Conservation (phyloP, 345 rosid species). For the Mercurialis annua region DNA sequence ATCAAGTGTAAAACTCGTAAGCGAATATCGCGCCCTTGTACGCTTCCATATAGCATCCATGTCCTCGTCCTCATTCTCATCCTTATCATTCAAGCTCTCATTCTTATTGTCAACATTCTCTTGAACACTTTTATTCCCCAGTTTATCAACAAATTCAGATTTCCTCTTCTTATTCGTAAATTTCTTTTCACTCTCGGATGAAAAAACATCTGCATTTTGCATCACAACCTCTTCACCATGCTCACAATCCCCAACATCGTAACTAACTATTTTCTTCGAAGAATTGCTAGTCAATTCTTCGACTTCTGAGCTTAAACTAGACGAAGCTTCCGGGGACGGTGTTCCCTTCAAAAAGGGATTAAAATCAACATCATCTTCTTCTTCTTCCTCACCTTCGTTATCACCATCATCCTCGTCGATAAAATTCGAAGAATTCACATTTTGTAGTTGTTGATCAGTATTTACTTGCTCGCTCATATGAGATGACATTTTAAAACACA, state of each 20-base stretch:
- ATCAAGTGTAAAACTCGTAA: slow-evolving; percentile 79
- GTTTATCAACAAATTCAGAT: slow-evolving; percentile 18
- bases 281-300: slow-evolving; percentile 47
- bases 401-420: slow-evolving; percentile 8
- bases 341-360: slow-evolving; percentile 73
- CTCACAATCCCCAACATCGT: slow-evolving; percentile 34
- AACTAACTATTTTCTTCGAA: slow-evolving; percentile 6
- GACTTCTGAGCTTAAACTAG: slow-evolving; percentile 80
- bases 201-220: slow-evolving; percentile 16
- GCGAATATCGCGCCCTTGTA: slow-evolving; percentile 86
- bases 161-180: slow-evolving; percentile 21
- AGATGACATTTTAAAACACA: slow-evolving; percentile 22
- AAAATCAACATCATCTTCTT: slow-evolving; percentile 79
- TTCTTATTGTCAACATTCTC: slow-evolving; percentile 19
- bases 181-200: slow-evolving; percentile 26
- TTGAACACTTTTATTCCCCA: slow-evolving; percentile 13
- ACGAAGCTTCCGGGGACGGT: slow-evolving; percentile 75
- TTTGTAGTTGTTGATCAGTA: slow-evolving; percentile 24
- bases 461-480: slow-evolving; percentile 19
- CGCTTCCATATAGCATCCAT: slow-evolving; percentile 90
- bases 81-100: slow-evolving; percentile 41
- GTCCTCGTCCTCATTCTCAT: slow-evolving; percentile 62
- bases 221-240: slow-evolving; percentile 38
- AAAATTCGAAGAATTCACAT: background rate
- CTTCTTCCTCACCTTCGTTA: slow-evolving; percentile 45